These are phyloP conservation scores for Tritrichomonas foetus DNA, from an alignment of 208 protist species.

Conservation along the genomic window DNA sequence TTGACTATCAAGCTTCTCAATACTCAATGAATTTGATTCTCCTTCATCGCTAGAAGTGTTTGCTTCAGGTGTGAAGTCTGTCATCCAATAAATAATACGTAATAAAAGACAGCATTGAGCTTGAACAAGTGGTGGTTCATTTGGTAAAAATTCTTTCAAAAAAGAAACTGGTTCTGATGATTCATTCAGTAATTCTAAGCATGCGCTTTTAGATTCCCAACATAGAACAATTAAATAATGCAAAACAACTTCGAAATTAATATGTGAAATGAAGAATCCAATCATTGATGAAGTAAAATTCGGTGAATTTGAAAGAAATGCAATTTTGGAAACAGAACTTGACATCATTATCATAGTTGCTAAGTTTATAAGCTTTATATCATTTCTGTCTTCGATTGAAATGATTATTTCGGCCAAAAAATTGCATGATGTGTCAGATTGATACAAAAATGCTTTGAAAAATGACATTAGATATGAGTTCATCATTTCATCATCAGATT, in stretches of 20 bases:
- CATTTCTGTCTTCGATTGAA: not conserved
- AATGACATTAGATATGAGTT: too few relatives aligned
- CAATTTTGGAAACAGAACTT: not conserved
- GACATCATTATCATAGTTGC: not conserved
- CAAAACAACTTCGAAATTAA: not conserved
- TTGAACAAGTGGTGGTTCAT: not conserved
- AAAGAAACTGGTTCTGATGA: not conserved
- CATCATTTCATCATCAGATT: too few relatives aligned
- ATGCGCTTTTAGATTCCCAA: not conserved
- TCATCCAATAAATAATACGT: not conserved
- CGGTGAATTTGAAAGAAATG: not conserved
- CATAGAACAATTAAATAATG: not conserved
- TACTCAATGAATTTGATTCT: too few relatives aligned
- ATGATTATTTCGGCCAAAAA: not conserved
- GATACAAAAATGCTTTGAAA: too few relatives aligned
- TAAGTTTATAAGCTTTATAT: not conserved
- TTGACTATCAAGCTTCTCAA: too few relatives aligned
- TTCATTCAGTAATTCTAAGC: not conserved
- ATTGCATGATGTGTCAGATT: too few relatives aligned
- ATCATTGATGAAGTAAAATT: not conserved
- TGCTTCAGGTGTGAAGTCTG: not conserved
- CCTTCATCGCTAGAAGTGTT: too few relatives aligned
- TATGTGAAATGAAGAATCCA: not conserved
- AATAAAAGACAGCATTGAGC: not conserved
- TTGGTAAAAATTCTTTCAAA: not conserved